Conservation (phyloP, 2,329 filamentous ascomycete genomes). For the Alternaria consortialis region DNA sequence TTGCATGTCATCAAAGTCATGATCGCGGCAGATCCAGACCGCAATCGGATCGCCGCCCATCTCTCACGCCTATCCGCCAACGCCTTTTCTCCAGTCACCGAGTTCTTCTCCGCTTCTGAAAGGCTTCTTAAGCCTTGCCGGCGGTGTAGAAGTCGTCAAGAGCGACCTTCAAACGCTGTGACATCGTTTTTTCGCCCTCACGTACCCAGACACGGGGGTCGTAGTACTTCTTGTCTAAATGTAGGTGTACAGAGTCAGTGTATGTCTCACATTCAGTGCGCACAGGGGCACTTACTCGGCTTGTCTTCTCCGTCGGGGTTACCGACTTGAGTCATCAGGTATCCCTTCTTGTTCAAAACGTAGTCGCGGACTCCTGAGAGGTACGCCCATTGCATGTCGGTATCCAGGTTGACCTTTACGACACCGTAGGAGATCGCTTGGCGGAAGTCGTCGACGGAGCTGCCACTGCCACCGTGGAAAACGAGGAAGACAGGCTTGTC, state of each 20-base stretch:
- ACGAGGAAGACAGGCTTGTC: constrained; percentile 89
- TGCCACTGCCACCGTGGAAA: constrained; percentile 98
- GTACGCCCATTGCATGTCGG: constrained; percentile 92
- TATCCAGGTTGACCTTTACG: constrained; percentile 99
- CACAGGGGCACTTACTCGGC: constrained; percentile 68
- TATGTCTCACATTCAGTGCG: neutral
- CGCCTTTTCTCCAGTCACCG: constrained; percentile 21
- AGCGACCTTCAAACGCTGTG: constrained; percentile 74
- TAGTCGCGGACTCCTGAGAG: constrained; percentile 92
- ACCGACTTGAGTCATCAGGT: constrained; percentile 56
- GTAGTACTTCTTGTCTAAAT: constrained; percentile 3
- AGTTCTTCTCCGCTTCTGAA: neutral
- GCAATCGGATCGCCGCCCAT: neutral
- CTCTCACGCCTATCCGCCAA: constrained; percentile 20
- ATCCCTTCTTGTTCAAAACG: constrained; percentile 77
- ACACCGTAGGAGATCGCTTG: constrained; percentile 74
- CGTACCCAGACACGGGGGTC: constrained; percentile 93
- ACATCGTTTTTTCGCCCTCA: constrained; percentile 97
- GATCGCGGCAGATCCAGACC: constrained; percentile 6
- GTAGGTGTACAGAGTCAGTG: neutral
- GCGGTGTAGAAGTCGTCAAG: constrained; percentile 92
- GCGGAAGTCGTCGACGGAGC: constrained; percentile 85
- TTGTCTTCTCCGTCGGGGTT: constrained; percentile 97
- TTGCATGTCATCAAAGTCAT: neutral
- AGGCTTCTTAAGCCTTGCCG: constrained; percentile 70